Conservation (phyloP, 495 filamentous ascomycete species). For the Lepraria neglecta region DNA sequence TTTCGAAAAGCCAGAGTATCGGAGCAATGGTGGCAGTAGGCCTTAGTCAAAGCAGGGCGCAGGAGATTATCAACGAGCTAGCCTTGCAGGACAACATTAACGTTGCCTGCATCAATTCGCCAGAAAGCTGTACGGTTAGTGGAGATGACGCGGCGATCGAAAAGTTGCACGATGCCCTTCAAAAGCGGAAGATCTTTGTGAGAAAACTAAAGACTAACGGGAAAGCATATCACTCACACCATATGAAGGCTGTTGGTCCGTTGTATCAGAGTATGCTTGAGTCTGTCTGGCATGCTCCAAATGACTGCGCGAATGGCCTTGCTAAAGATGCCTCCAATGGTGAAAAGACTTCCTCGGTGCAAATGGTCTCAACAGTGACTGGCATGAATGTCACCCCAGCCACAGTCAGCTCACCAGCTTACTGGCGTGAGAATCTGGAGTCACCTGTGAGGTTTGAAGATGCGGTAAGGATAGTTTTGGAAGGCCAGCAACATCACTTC, state of each 20-base stretch:
- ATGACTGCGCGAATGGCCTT: neutral
- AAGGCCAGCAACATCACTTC: no score
- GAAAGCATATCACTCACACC: constrained; percentile 53
- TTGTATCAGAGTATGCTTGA: constrained; percentile 32
- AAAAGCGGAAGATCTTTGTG: constrained; percentile 32
- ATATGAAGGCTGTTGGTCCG: constrained; percentile 41
- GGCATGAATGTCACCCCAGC: neutral
- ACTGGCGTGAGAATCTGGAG: constrained; percentile 39
- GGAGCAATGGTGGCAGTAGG: no score
- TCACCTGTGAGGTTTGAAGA: constrained; percentile 25
- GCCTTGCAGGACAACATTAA: neutral
- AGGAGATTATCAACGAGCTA: neutral
- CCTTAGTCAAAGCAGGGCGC: no score
- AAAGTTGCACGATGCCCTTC: neutral
- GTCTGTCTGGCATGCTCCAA: neutral
- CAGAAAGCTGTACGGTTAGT: neutral
- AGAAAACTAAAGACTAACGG: constrained; percentile 40
- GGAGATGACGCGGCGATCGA: neutral
- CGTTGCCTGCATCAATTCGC: neutral
- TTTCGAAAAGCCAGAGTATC: no score
- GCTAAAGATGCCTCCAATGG: neutral
- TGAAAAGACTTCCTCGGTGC: neutral
- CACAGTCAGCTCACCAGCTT: constrained; percentile 5
- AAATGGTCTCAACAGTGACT: neutral
- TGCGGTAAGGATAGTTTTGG: no score